Base-by-base conservation (phyloP, 192 early-diverging fungal genomes). In the Backusella australiensis region DNA sequence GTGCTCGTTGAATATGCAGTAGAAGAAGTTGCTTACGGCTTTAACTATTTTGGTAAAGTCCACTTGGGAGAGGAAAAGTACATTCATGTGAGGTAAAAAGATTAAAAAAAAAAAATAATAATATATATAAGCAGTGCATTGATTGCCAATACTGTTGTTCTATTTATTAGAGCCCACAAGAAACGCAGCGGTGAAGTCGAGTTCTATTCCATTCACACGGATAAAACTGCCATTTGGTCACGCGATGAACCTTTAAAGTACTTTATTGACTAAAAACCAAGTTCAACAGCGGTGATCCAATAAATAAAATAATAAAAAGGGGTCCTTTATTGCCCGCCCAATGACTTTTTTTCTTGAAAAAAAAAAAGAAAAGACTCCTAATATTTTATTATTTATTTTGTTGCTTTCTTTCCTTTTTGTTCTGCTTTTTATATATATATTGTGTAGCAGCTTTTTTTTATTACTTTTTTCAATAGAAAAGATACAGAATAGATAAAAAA, bases 11-110 rank as follows among this genome's bases (percentile, higher is more conserved):
- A 85, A 59, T 86, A 83, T 80, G 87, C 85, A 32, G 78, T 74
- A 29, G 87, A 86, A 79, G 82, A 85, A 67, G 86, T 88, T 39
- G 78, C 86, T 0, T 90, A 85, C 42, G 89, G 89, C 67, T 75
- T 56, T 67, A 85, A 83, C 77, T 88, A 88, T 81, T 88, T 85
- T 52, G 89, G 79, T 74, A 90, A 90, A 76, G 81, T 90, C 46
- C 75, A 87, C 36, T 73, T 90, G 35, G 89, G 84, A 14, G 83
- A 86, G 29, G 80, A 70, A 21, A 84, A 87, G 72, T 90, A 75
- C 67, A 75, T 90, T 59, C 89, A 88, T 74, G 87, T 79, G 49
- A 81, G 84, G 83, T 85, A 85, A 80, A 53, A n/a, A 17, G 7
- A 4, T 68, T 14, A 21, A 17, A 26, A 26, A 32, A 36, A 41